Evolutionary conservation across 75 land plant genomes (phyloP).

Genomic region (Cunninghamia lanceolata): DNA sequence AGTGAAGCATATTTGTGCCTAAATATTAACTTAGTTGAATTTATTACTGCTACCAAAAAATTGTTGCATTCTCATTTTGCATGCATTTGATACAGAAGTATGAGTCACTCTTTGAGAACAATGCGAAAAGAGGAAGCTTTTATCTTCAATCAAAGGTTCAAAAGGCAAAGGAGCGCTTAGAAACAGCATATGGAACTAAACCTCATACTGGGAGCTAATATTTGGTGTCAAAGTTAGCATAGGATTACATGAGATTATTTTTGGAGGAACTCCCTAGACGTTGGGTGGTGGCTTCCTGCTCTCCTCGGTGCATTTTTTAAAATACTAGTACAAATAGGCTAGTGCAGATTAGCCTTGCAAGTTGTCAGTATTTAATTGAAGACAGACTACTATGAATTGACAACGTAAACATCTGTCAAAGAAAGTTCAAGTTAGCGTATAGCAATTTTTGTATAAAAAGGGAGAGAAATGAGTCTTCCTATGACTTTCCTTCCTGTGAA

Average conservation of each 20-base stretch:
- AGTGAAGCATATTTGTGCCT: neutral
- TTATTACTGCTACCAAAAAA: neutral
- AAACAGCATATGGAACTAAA: conserved; percentile 37
- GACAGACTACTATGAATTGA: neutral
- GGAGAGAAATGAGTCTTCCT: neutral
- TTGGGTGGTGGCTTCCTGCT: neutral
- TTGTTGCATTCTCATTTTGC: neutral
- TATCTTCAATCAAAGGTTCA: conserved; percentile 95
- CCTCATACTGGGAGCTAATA: neutral
- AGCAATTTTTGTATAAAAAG: neutral
- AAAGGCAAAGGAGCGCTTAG: conserved; percentile 89
- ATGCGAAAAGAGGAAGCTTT: conserved; percentile 75
- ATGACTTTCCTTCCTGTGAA: too few relatives aligned
- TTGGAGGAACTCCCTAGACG: neutral
- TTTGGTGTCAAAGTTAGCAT: neutral
- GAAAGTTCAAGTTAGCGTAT: neutral
- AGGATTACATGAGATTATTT: neutral
- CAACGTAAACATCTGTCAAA: neutral
- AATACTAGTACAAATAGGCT: neutral
- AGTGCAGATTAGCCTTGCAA: neutral
- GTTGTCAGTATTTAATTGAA: neutral
- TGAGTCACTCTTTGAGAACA: conserved; percentile 75
- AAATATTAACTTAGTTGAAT: neutral
- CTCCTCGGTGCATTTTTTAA: neutral
- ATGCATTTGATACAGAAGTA: conserved; percentile 56